Evolutionary conservation across 768 basidiomycete species (phyloP), one percentile per base, ranked within the genome.

Genomic region (Suillus lakei): DNA sequence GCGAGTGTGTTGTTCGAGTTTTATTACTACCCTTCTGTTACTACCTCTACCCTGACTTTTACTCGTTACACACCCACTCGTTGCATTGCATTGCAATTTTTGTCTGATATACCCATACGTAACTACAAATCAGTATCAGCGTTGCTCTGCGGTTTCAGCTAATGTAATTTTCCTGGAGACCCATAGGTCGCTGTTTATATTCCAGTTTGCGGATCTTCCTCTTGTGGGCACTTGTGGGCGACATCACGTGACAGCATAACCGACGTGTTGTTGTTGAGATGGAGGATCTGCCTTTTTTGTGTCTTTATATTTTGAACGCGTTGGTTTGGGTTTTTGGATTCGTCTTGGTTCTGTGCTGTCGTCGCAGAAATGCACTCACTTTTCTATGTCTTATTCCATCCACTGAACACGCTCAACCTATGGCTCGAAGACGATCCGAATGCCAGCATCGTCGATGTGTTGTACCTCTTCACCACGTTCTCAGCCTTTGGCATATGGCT

Each of bases 401-500:
- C 86, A 16, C 76, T 83, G 50, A 80, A 84, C 60, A 84, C 84
- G 28, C 79, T 84, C 65, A 85, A 82, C 66, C 71, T 85, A 53
- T 77, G 77, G 79, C 74, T 80, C 26, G 84, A 83, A 69, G 79
- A 82, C 64, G 84, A 84, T 64, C 80, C 79, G 39, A 84, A 80
- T 68, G 76, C 82, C 69, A 75, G 75, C n/a, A 80, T 85, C 16
- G 76, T 88, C 61, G 90, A 91, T 76, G 81, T 90, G 56, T 67
- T 91, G 59, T 91, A 90, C 77, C 84, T 88, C 38, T 79, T 92
- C 30, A 84, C 88, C 2, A 73, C 88, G 34, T 92, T 91, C 80
- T 87, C 93, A 68, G 91, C 85, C 44, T 81, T 91, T 65, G 92
- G 93, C 50, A 92, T 95, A 66, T 93, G 88, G 82, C 82, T 93